Evolutionary conservation across 352 stramenopile species (phyloP), one percentile per base, ranked within the genome.

Genomic region (Globisporangium uncinulatum): DNA sequence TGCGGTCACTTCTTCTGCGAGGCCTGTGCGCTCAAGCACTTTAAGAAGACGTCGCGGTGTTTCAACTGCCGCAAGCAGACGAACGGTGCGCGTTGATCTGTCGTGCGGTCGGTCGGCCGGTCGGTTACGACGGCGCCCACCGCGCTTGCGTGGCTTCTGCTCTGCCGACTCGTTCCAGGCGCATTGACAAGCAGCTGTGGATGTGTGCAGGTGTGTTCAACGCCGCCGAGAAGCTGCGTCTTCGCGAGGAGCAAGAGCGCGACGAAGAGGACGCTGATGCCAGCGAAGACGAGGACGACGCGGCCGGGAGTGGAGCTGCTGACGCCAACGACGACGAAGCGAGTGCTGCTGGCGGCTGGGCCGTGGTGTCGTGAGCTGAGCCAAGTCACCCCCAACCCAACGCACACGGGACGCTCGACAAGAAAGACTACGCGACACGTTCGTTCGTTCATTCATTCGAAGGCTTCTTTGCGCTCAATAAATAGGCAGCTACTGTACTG

Each of bases 1-100:
- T 99, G 97, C 51, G 81, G 82, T 0, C 97, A 99, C 69, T 99
- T 98, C 66, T 99, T 98, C 74, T 98, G 96, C 57, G 79, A 98
- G 65, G 53, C 74, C 20, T 99, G 96, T 55, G 93, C 97, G 29
- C 67, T 98, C 37, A 81, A 91, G 59, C 73, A 87, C 20, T 92
- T 87, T 53, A 85, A 81, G 49, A 95, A 93, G 54, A 83, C 74
- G 3, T 84, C 75, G 10, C 73, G 79, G 21, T 99, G 96, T 68
- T 96, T 95, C 62, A 94, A 98, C 60, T 99, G 96, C 71, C 77
- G 80, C 52, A 98, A 97, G 58, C 89, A 98, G 63, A 98, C 94
- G 13, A 94, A 96, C 65, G 91, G 82, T 89, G 51, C 17, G 57
- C 2, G 10, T 41, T 55, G 5, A 29, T 29, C 24, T 29, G 24